These are phyloP conservation scores for Penicillium expansum DNA, from an alignment of 2,329 filamentous ascomycete genomes.

Conservation along the genomic window DNA sequence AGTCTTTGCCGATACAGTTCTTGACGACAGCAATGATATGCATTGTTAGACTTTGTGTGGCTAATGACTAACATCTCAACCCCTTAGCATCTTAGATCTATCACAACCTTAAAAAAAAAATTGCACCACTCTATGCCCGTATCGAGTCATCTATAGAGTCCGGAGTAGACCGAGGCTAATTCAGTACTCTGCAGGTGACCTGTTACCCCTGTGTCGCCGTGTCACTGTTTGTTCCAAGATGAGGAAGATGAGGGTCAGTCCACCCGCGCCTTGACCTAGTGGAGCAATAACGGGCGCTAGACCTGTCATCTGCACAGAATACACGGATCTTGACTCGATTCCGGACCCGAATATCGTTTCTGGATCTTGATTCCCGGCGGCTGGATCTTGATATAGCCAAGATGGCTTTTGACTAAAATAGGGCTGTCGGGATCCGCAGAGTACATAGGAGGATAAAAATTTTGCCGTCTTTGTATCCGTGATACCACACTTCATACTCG, in stretches of 20 bases:
- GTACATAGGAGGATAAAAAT: neutral
- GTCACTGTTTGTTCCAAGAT: neutral
- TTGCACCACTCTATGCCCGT: neutral
- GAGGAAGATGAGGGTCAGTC: conserved; percentile 9
- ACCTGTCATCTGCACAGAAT: conserved; percentile 3
- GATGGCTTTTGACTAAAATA: neutral
- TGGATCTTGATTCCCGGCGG: conserved; percentile 10
- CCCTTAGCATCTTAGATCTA: neutral
- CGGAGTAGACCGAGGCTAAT: neutral
- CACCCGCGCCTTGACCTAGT: conserved; percentile 12
- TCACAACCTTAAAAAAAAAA: neutral
- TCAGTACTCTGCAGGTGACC: conserved; percentile 8
- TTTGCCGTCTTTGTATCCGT: neutral
- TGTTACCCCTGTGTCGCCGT: conserved; percentile 8
- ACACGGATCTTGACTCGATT: conserved; percentile 10
- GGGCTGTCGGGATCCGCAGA: neutral
- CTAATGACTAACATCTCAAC: neutral
- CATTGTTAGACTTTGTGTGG: neutral
- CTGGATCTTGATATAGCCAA: conserved; percentile 11
- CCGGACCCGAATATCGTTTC: conserved; percentile 12
- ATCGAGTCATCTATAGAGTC: neutral
- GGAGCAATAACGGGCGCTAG: conserved; percentile 9
- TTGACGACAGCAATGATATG: neutral
- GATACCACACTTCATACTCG: neutral
- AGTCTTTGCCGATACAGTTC: neutral